phyloP scores from a whole-genome alignment of 306 rosid species.

The Castanospermum australe region DNA sequence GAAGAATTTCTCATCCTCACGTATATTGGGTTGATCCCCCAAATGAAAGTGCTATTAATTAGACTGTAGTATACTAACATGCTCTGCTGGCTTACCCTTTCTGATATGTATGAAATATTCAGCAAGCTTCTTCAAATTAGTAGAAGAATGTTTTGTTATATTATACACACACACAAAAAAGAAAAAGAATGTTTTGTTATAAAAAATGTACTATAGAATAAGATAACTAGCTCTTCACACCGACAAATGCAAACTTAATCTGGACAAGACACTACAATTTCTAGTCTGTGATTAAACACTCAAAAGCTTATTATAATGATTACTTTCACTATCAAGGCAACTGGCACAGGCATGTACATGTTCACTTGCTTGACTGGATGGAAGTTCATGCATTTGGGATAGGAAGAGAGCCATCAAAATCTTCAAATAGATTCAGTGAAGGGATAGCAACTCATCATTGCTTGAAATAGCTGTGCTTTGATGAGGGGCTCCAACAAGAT shows the following conservation, averaged over 20 bases:
- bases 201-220: neutral
- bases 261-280: neutral
- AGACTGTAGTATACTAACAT: too few species aligned
- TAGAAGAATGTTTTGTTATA: neutral
- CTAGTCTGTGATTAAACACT: neutral
- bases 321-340: conserved; percentile 24
- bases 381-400: conserved; percentile 34
- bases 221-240: neutral
- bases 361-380: neutral
- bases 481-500: neutral
- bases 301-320: neutral
- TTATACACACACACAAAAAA: too few species aligned
- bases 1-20: too few species aligned
- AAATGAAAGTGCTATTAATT: too few species aligned
- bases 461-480: neutral
- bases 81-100: too few species aligned
- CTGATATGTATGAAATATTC: too few species aligned
- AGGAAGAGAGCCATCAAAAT: conserved; percentile 16
- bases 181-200: neutral
- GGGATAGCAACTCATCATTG: conserved; percentile 16
- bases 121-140: too few species aligned
- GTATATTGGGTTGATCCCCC: too few species aligned
- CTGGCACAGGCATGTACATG: conserved; percentile 22
- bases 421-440: conserved; percentile 27
- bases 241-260: neutral